Evolutionary conservation across 2,329 filamentous ascomycete genomes (phyloP).

Genomic region (Teratosphaeriaceae sp.): DNA sequence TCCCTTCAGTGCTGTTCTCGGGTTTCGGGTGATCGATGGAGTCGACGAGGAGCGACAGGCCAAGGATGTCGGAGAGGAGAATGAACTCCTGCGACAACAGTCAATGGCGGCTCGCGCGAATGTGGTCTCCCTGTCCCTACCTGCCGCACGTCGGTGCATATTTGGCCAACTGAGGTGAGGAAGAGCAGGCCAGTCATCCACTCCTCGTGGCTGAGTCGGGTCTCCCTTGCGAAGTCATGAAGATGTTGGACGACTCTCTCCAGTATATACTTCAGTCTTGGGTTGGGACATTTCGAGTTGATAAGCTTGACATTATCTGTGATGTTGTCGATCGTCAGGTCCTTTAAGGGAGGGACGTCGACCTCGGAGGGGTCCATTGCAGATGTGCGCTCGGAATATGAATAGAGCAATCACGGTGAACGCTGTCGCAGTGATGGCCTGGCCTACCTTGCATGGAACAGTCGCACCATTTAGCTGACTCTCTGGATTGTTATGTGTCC

Average conservation of each 20-base stretch:
- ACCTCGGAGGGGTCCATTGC: constrained; percentile 40
- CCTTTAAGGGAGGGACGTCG: constrained; percentile 51
- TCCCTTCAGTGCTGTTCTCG: constrained; percentile 62
- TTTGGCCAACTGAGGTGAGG: constrained; percentile 65
- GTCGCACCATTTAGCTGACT: too few relatives aligned
- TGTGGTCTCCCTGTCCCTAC: too few relatives aligned
- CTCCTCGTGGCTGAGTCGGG: constrained; percentile 65
- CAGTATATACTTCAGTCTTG: constrained; percentile 64
- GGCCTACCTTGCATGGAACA: too few relatives aligned
- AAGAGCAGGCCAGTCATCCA: constrained; percentile 72
- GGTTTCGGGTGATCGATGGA: constrained; percentile 80
- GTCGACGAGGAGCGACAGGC: constrained; percentile 73
- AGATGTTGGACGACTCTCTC: constrained; percentile 68
- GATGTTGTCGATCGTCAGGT: constrained; percentile 74
- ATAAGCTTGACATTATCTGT: constrained; percentile 68
- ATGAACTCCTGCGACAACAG: constrained; percentile 53
- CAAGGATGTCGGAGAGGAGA: constrained; percentile 71
- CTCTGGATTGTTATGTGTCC: too few relatives aligned
- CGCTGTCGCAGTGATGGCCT: too few relatives aligned
- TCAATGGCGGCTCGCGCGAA: too few relatives aligned
- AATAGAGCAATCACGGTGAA: too few relatives aligned
- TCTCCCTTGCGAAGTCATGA: constrained; percentile 77
- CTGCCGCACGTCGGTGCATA: constrained; percentile 65
- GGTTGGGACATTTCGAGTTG: constrained; percentile 62
- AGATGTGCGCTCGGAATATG: neutral